phyloP scores from a whole-genome alignment of 306 rosid species.

The Citrullus mucosospermus region DNA sequence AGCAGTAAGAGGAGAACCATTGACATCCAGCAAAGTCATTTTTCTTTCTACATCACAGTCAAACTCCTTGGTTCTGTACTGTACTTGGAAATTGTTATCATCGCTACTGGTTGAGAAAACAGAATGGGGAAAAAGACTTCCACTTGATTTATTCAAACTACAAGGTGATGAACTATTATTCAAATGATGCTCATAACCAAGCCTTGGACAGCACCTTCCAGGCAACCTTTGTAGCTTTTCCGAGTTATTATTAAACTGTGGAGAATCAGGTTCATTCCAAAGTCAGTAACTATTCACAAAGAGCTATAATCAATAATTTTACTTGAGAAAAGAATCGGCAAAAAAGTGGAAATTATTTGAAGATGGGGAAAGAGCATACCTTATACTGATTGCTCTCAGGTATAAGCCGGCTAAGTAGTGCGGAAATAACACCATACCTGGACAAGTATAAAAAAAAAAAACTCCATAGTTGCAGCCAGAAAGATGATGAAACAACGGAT shows the following conservation, averaged over 20 bases:
- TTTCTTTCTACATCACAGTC: slow-evolving; percentile 15
- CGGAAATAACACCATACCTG: slow-evolving; percentile 47
- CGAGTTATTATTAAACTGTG: slow-evolving; percentile 23
- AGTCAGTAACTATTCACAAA: slow-evolving; percentile 13
- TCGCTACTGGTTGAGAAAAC: slow-evolving; percentile 19
- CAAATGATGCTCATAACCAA: slow-evolving; percentile 21
- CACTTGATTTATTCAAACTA: slow-evolving; percentile 20
- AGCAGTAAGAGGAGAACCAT: slow-evolving; percentile 14
- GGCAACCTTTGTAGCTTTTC: slow-evolving; percentile 23
- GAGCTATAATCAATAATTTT: background rate
- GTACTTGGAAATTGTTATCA: slow-evolving; percentile 16
- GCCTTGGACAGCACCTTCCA: slow-evolving; percentile 20
- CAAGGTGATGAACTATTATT: slow-evolving; percentile 23
- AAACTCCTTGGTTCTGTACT: slow-evolving; percentile 22
- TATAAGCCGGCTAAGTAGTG: slow-evolving; percentile 60
- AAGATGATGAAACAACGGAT: slow-evolving; percentile 12
- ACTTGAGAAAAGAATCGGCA: slow-evolving; percentile 3
- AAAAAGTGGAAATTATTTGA: background rate
- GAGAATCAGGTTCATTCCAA: slow-evolving; percentile 22
- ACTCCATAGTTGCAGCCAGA: slow-evolving; percentile 9
- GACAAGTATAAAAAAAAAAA: slow-evolving; percentile 12
- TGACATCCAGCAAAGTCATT: slow-evolving; percentile 18
- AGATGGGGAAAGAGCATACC: slow-evolving; percentile 24
- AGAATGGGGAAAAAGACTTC: slow-evolving; percentile 16
- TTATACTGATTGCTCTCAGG: slow-evolving; percentile 26